Percentiles rank a stretch among this genome's conserved stretches.
These are phyloP conservation scores for Tetrahymena malaccensis DNA, from an alignment of 73 alveolate genomes.

Conservation along the genomic window DNA sequence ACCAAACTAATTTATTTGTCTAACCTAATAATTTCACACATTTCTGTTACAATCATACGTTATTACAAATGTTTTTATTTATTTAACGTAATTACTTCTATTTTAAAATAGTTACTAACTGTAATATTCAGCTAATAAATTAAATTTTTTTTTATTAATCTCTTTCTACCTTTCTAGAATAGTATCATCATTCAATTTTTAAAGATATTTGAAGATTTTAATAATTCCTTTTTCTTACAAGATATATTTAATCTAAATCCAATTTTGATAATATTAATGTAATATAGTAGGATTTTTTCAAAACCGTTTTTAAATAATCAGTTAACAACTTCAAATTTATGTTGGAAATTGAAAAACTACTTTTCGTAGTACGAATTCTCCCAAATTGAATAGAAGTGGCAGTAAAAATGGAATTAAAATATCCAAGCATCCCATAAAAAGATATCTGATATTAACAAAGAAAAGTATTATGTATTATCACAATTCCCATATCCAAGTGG, in stretches of 20 bases:
- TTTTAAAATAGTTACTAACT: not conserved
- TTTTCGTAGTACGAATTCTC: not conserved
- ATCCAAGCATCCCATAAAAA: not conserved
- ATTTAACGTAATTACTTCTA: not conserved
- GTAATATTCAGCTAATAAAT: not conserved
- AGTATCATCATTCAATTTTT: no score
- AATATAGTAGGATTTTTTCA: not conserved
- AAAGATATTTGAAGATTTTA: not conserved
- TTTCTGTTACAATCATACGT: not conserved
- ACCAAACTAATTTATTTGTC: no score
- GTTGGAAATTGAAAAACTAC: not conserved
- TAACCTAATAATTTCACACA: no score
- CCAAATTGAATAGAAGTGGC: not conserved
- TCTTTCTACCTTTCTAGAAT: not conserved
- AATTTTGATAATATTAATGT: no score
- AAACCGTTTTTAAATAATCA: not conserved
- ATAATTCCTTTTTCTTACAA: no score
- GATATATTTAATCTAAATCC: not conserved
- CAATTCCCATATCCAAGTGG: constrained; percentile 72
- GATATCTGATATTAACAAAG: not conserved
- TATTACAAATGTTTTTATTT: no score
- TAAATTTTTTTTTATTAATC: no score
- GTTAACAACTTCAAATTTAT: not conserved
- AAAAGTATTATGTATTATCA: constrained; percentile 43
- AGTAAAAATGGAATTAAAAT: not conserved